Percentiles rank a stretch among this genome's conserved stretches.
These are phyloP conservation scores for Mucor lusitanicus DNA, from an alignment of 371 early-diverging fungal genomes.

Conservation along the genomic window DNA sequence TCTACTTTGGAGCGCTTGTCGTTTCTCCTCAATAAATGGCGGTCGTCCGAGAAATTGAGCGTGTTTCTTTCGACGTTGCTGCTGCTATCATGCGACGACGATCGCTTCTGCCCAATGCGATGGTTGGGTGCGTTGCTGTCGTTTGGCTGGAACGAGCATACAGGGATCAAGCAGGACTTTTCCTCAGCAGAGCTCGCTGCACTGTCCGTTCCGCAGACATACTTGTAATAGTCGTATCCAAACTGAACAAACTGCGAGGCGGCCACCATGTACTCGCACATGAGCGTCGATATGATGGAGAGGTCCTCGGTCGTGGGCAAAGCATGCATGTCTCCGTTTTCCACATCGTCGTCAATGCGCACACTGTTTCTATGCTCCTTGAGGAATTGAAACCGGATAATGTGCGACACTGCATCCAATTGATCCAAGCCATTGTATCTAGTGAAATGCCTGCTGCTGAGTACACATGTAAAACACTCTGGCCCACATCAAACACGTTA, in stretches of 20 bases:
- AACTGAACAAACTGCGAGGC: conserved; percentile 43
- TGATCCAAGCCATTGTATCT: conserved; percentile 34
- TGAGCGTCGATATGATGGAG: conserved; percentile 27
- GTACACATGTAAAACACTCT: not conserved
- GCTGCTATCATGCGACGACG: not conserved
- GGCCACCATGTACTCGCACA: conserved; percentile 49
- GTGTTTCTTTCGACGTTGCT: not conserved
- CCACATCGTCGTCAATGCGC: conserved; percentile 29
- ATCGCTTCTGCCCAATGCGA: not conserved
- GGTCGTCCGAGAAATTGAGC: conserved; percentile 15
- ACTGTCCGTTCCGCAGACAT: conserved; percentile 39
- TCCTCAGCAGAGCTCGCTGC: conserved; percentile 14
- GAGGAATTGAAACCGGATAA: conserved; percentile 39
- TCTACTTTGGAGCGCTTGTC: conserved; percentile 15
- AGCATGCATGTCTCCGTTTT: not conserved
- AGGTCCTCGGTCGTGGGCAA: conserved; percentile 10
- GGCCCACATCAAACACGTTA: not conserved
- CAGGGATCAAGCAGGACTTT: conserved; percentile 46
- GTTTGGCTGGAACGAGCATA: conserved; percentile 42
- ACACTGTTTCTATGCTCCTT: conserved; percentile 37
- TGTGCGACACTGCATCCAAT: conserved; percentile 31
- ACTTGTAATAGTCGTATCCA: conserved; percentile 43
- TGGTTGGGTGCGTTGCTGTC: not conserved
- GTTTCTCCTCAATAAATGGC: not conserved
- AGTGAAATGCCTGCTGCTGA: not conserved